Evolutionary conservation across 352 stramenopile genomes (phyloP), one percentile per base, ranked within the genome.

Genomic region (Globisporangium splendens): DNA sequence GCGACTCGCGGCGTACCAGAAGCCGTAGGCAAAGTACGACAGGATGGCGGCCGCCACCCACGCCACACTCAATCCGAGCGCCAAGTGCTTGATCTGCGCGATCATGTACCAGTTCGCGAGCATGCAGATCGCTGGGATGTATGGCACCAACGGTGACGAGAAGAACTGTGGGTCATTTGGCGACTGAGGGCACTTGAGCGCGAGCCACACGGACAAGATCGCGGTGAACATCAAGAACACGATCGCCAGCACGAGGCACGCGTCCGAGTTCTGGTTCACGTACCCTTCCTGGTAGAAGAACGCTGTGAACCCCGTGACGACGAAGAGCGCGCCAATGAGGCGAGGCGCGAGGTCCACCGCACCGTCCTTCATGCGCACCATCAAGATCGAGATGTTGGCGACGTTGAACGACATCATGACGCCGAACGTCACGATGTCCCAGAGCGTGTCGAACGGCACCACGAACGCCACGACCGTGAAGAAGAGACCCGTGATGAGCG

Each of bases 331-430:
- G 3, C 50, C 66, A 5, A 76, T 68, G 48, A 81, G 56, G 20
- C 55, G 62, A n/a, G 75, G 60, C 1, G 75, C 62, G 24, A 83
- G 46, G 28, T 54, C 64, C 12, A 80, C 77, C 20, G 80, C 89
- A 46, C 70, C 61, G 11, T 79, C 65, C 51, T 72, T 72, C 50
- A 71, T 86, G 54, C 84, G 82, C 15, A 84, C 62, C 42, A 94
- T 62, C 8, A 89, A 59, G 8, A 94, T 70, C 49, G 82, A 79
- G n/a, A 75, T 62, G 57, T 95, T 93, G 20, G 86, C 74, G 47
- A 94, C 70, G 61, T 89, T 89, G 66, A 96, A 95, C 22, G 81
- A 89, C 56, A 95, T 66, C 49, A 96, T 75, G 38, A 95, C 88
- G 24, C 86, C 88, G 46, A 93, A 91, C 61, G 73, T 91, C 8